Evolutionary conservation across 352 stramenopile species (phyloP).

Genomic region (Globisporangium barbulae): DNA sequence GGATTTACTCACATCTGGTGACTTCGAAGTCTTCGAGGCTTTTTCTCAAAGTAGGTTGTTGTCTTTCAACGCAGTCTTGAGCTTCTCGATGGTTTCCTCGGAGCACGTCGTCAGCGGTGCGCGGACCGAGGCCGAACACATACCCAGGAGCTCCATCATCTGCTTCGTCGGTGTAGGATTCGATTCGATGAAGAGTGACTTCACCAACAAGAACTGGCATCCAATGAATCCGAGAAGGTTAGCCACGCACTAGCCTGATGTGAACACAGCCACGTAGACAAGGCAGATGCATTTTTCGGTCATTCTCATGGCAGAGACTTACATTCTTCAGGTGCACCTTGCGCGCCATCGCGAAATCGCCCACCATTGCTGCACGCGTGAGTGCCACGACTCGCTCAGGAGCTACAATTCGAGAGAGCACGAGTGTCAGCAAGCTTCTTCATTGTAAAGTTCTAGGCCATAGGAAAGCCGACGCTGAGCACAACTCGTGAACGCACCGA

Average conservation of each 20-base stretch:
- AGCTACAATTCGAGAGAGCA: constrained; percentile 23
- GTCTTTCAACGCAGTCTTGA: constrained; percentile 57
- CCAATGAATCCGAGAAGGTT: not conserved
- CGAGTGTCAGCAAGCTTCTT: not conserved
- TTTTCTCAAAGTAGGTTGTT: constrained; percentile 63
- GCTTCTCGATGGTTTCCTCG: constrained; percentile 51
- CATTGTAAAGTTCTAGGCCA: not conserved
- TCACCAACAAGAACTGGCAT: constrained; percentile 71
- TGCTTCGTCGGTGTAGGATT: constrained; percentile 92
- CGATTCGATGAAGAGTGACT: constrained; percentile 88
- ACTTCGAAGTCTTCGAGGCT: no score
- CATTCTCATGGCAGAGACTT: constrained; percentile 18
- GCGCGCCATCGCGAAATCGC: constrained; percentile 73
- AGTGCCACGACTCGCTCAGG: constrained; percentile 85
- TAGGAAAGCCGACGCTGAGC: no score
- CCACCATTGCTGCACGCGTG: constrained; percentile 67
- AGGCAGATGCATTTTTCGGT: not conserved
- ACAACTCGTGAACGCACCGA: constrained; percentile 36
- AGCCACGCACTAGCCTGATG: not conserved
- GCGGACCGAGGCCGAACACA: constrained; percentile 69
- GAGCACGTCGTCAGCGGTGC: constrained; percentile 71
- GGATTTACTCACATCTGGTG: no score
- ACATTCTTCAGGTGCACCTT: constrained; percentile 85
- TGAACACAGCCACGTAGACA: not conserved
- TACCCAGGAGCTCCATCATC: constrained; percentile 82